These are phyloP conservation scores for Pyrenopolyporus hunteri DNA, from an alignment of 495 filamentous ascomycete species.

Conservation along the genomic window DNA sequence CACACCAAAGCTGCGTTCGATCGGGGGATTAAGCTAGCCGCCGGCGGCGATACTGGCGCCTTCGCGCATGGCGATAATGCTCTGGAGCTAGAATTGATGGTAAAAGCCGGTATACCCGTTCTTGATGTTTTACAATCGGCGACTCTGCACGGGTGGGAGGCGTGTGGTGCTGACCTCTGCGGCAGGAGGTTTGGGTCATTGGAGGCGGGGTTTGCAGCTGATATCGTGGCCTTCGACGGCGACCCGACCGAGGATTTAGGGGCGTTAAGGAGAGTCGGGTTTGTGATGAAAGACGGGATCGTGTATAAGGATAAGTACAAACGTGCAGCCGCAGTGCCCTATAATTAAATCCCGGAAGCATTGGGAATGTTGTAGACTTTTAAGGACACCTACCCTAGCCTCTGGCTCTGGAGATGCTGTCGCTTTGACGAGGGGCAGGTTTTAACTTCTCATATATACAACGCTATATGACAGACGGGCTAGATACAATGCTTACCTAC, in stretches of 20 bases:
- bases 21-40: constrained; percentile 51
- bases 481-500: no score
- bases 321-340: background rate
- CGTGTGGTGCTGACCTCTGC: constrained; percentile 56
- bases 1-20: constrained; percentile 47
- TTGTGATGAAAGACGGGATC: constrained; percentile 59
- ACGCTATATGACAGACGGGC: no score
- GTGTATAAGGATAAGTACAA: constrained; percentile 46
- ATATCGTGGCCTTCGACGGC: constrained; percentile 54
- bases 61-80: constrained; percentile 59
- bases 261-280: constrained; percentile 54
- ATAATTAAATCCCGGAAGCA: no score
- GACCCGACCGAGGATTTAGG: constrained; percentile 44
- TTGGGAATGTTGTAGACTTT: no score
- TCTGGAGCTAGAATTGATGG: constrained; percentile 57
- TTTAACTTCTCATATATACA: no score
- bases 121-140: constrained; percentile 53
- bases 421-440: no score
- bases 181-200: constrained; percentile 58
- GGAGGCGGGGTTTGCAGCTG: constrained; percentile 53
- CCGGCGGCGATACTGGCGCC: constrained; percentile 59
- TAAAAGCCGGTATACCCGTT: constrained; percentile 56
- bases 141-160: constrained; percentile 58
- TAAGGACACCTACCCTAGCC: no score
- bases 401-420: no score